Evolutionary conservation across 805 yeast genomes (phyloP), one percentile per base, ranked within the genome.

Genomic region (Saccharomycopsis selenospora): DNA sequence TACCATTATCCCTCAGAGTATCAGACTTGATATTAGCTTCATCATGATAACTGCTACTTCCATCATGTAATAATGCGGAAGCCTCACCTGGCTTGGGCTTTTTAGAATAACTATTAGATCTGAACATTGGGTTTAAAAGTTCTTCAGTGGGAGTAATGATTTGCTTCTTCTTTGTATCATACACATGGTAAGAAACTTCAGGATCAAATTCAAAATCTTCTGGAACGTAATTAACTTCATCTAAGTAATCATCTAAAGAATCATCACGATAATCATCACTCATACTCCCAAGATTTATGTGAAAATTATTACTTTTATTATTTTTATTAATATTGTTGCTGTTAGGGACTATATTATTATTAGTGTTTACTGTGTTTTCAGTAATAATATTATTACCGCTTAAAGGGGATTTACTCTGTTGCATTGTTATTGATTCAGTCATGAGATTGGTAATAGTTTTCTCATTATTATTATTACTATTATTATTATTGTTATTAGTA

Each of bases 191-290:
- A 11, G 47, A 43, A 3, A 28, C 45, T n/a, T 49, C 52, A 20
- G 42, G 40, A 2, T 58, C 60, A 51, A 59, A 59, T 5, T 64
- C 69, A 46, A 51, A 66, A 48, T 67, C 71, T 45, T 65, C 70
- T 1, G 70, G 70, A 3, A 67, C 48, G 28, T 53, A 55, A 43
- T 67, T 67, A 25, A 66, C 57, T 49, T 67, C 71, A 50, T 66
- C 70, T 13, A 67, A 47, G 48, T 63, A 40, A 2, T 63, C 58
- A 38, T 60, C 64, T 41, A 58, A 58, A 14, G 51, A 40, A 18
- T 33, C 47, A 18, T 50, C 52, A 11, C 18, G 10, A 13, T 27
- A 27, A 27, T 27, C 29, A 8, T 27, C 29, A n/a, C n/a, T n/a
- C n/a, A n/a, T n/a, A n/a, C n/a, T n/a, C n/a, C n/a, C n/a, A n/a